phyloP scores from a whole-genome alignment of 345 rosid genomes.

The Camelina laxa region DNA sequence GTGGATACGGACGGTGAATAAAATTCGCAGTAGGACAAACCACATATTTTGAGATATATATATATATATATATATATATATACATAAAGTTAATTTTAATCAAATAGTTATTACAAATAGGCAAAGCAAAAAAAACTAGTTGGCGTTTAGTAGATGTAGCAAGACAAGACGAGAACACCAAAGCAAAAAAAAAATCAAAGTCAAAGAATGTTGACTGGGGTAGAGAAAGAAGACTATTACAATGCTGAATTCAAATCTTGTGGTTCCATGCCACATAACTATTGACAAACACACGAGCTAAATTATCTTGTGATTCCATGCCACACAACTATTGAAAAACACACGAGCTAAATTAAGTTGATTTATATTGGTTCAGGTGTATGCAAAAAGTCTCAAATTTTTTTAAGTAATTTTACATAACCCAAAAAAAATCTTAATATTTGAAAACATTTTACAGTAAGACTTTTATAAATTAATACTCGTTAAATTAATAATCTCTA shows the following conservation, averaged over 20 bases:
- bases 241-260: slow-evolving; percentile 26
- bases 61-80: too few relatives aligned
- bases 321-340: neutral
- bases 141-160: neutral
- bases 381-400: too few relatives aligned
- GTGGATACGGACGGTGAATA: too few relatives aligned
- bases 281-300: neutral
- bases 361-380: neutral
- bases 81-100: too few relatives aligned
- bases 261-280: slow-evolving; percentile 22
- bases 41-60: too few relatives aligned
- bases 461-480: too few relatives aligned
- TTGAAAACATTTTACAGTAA: too few relatives aligned
- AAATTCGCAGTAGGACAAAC: neutral
- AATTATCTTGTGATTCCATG: slow-evolving; percentile 25
- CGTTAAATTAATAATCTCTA: too few relatives aligned
- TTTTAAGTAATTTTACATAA: too few relatives aligned
- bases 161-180: slow-evolving; percentile 7
- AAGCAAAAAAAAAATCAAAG: slow-evolving; percentile 18
- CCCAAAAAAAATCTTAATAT: too few relatives aligned
- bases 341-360: neutral
- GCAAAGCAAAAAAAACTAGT: neutral
- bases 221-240: slow-evolving; percentile 15
- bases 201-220: slow-evolving; percentile 37
- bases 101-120: neutral